Conservation (phyloP, 2,329 filamentous ascomycete species). For the Coniella lustricola region DNA sequence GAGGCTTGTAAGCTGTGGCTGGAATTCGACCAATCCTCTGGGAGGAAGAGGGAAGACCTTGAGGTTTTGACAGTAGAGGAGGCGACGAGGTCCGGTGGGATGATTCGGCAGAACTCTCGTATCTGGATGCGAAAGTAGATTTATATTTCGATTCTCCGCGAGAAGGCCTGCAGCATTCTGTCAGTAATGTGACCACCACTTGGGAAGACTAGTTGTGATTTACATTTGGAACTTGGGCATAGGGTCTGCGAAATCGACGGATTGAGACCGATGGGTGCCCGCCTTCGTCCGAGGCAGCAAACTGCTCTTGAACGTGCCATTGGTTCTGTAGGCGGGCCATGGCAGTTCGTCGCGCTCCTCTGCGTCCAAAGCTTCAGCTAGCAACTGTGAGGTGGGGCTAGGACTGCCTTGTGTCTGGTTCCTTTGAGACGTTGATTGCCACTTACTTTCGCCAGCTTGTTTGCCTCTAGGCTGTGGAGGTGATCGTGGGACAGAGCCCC, state of each 20-base stretch:
- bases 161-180: neutral
- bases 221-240: conserved; percentile 4
- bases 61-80: conserved; percentile 1
- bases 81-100: conserved; percentile 10
- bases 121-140: neutral
- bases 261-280: neutral
- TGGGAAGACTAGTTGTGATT: neutral
- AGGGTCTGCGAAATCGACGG: neutral
- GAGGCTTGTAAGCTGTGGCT: conserved; percentile 44
- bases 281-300: neutral
- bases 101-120: neutral
- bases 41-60: conserved; percentile 24
- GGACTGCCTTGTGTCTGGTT: conserved; percentile 4
- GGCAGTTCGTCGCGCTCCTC: neutral
- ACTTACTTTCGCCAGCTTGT: neutral
- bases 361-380: conserved; percentile 12
- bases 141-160: neutral
- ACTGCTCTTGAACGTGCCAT: neutral
- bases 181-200: neutral
- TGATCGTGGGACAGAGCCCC: neutral
- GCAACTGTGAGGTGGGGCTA: conserved; percentile 13
- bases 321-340: neutral
- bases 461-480: conserved; percentile 1
- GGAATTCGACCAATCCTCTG: conserved; percentile 39
- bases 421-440: too few species aligned